Conservation (phyloP, 2,329 filamentous ascomycete species). For the Ascochyta pisi region DNA sequence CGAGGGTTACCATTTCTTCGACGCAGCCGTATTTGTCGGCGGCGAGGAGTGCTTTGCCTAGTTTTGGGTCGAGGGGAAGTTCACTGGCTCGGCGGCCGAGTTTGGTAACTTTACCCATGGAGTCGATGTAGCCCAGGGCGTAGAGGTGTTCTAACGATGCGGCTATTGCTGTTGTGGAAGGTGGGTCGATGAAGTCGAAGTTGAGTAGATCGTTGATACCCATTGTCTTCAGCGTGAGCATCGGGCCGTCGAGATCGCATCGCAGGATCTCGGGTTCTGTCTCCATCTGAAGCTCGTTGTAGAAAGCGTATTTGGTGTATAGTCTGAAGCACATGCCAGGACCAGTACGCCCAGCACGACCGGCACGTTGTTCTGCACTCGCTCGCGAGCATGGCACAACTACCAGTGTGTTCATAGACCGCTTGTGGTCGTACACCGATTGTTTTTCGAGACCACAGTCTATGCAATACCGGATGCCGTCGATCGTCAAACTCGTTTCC, state of each 20-base stretch:
- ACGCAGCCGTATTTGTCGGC: constrained; percentile 92
- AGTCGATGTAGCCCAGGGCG: constrained; percentile 86
- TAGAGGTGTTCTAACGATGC: constrained; percentile 90
- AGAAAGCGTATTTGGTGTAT: constrained; percentile 92
- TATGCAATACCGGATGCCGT: constrained; percentile 95
- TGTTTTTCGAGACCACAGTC: constrained; percentile 96
- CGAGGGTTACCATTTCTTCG: constrained; percentile 88
- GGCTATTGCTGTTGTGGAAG: constrained; percentile 87
- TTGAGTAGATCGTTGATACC: constrained; percentile 91
- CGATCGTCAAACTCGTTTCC: constrained; percentile 93
- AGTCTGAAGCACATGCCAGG: constrained; percentile 92
- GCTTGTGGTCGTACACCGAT: constrained; percentile 89
- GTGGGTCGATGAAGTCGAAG: constrained; percentile 96
- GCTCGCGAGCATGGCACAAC: constrained; percentile 91
- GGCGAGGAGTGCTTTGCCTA: constrained; percentile 86
- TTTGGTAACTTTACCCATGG: constrained; percentile 87
- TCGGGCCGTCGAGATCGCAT: constrained; percentile 83
- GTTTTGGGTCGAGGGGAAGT: constrained; percentile 90
- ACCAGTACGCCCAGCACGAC: constrained; percentile 88
- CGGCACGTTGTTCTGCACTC: constrained; percentile 90
- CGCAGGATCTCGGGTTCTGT: constrained; percentile 93
- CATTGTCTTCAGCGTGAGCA: constrained; percentile 85
- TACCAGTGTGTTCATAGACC: constrained; percentile 89
- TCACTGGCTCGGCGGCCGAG: constrained; percentile 94
- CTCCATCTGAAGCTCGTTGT: constrained; percentile 92